Conservation (phyloP, 164 flowering plant species). For the Liquidambar formosana region DNA sequence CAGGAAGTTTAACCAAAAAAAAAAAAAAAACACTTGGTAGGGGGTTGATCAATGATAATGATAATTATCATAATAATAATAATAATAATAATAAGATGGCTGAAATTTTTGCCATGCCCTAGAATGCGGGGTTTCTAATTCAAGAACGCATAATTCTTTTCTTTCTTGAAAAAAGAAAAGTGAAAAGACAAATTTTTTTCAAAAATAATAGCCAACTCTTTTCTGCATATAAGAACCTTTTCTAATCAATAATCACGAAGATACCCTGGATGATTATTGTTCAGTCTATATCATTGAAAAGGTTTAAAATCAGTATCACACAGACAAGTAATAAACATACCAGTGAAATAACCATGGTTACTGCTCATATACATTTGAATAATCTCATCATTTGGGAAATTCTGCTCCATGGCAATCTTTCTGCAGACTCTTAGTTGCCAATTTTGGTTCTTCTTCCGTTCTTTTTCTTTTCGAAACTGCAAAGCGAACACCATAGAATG, state of each 20-base stretch:
- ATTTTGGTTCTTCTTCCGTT: slow-evolving; percentile 48
- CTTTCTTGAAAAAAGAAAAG: too few relatives aligned
- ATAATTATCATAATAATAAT: neutral
- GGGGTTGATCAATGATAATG: too few relatives aligned
- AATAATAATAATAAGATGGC: neutral
- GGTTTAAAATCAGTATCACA: neutral
- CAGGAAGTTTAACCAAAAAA: too few relatives aligned
- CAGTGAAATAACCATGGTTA: slow-evolving; percentile 43
- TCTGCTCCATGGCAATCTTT: slow-evolving; percentile 59
- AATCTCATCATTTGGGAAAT: slow-evolving; percentile 76
- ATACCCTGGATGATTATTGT: neutral
- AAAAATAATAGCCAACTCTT: neutral
- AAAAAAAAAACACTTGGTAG: too few relatives aligned
- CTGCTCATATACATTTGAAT: slow-evolving; percentile 60
- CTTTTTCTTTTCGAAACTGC: slow-evolving; percentile 57
- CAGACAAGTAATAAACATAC: slow-evolving; percentile 25
- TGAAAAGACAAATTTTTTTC: too few relatives aligned
- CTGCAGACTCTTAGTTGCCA: slow-evolving; percentile 70
- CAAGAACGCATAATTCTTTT: too few relatives aligned
- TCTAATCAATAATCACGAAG: neutral
- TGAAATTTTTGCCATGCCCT: neutral
- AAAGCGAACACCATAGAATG: slow-evolving; percentile 15
- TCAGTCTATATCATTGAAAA: neutral
- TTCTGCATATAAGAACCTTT: neutral
- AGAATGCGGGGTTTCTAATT: neutral